These are phyloP conservation scores for Gomphus bonarii DNA, from an alignment of 1,284 basidiomycete genomes.

Conservation along the genomic window DNA sequence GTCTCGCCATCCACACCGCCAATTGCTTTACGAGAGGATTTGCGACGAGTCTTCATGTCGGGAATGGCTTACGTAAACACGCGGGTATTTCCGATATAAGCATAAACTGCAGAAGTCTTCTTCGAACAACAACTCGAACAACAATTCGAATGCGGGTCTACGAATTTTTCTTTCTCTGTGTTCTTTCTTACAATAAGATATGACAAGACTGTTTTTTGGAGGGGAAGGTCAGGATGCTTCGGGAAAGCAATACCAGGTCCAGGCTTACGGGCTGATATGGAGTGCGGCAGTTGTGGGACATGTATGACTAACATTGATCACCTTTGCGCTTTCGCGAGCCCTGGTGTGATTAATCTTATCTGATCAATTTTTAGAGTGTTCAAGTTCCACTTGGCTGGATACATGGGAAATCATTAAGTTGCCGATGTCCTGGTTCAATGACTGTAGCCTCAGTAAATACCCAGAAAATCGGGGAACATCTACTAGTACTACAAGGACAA, in stretches of 20 bases:
- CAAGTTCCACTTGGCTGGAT: background rate
- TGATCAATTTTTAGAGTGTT: background rate
- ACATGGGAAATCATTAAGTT: background rate
- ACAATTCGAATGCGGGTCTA: background rate
- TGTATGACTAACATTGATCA: background rate
- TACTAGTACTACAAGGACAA: background rate
- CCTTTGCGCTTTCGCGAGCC: background rate
- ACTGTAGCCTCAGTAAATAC: background rate
- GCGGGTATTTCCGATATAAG: background rate
- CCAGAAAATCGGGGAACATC: background rate
- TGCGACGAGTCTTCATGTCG: constrained; percentile 5
- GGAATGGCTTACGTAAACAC: background rate
- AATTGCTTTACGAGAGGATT: constrained; percentile 4
- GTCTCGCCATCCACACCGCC: background rate
- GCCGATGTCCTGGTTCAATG: background rate
- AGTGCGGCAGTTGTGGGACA: background rate
- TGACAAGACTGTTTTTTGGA: background rate
- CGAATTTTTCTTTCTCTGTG: background rate
- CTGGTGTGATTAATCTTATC: background rate
- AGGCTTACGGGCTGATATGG: background rate
- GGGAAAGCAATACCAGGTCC: background rate
- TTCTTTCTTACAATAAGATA: background rate
- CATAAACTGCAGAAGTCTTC: background rate
- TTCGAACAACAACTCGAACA: too few relatives aligned
- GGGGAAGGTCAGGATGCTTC: background rate